Percentiles rank a stretch among this genome's conserved stretches.
phyloP scores from a whole-genome alignment of 176 grass and related monocot genomes.

The Coix lacrymajobi region DNA sequence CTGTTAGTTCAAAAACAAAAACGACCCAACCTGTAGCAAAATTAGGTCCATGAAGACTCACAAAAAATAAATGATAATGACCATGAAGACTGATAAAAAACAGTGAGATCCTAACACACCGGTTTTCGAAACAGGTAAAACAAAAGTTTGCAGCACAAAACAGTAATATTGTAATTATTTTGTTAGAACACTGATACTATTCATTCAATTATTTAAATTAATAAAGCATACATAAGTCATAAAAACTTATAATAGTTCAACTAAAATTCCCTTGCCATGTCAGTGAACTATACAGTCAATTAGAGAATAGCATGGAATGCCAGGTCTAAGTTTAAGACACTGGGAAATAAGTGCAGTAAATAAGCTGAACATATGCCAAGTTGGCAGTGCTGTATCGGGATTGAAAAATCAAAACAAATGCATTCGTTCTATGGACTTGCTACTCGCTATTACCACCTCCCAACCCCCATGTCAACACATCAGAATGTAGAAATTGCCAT shows the following conservation, averaged over 20 bases:
- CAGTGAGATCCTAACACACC: not conserved
- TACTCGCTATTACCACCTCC: not conserved
- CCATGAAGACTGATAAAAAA: not conserved
- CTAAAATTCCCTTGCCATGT: not conserved
- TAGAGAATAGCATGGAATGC: not conserved
- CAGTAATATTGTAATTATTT: not conserved
- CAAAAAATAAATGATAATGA: not conserved
- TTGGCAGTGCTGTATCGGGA: not conserved
- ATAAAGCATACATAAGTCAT: not conserved
- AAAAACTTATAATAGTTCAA: not conserved
- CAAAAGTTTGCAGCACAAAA: not conserved
- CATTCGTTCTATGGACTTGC: not conserved
- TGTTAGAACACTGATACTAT: not conserved
- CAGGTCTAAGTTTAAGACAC: not conserved
- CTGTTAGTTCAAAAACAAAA: not conserved
- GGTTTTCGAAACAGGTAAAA: not conserved
- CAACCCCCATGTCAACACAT: not conserved
- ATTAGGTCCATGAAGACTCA: not conserved
- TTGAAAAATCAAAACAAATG: constrained; percentile 15
- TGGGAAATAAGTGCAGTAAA: not conserved
- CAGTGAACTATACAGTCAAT: not conserved
- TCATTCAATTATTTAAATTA: not conserved
- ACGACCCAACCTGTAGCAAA: not conserved
- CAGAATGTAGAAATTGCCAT: not conserved
- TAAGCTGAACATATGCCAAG: constrained; percentile 6